Base-by-base conservation (phyloP, 768 basidiomycete genomes). In the Cytidiella melzeri region DNA sequence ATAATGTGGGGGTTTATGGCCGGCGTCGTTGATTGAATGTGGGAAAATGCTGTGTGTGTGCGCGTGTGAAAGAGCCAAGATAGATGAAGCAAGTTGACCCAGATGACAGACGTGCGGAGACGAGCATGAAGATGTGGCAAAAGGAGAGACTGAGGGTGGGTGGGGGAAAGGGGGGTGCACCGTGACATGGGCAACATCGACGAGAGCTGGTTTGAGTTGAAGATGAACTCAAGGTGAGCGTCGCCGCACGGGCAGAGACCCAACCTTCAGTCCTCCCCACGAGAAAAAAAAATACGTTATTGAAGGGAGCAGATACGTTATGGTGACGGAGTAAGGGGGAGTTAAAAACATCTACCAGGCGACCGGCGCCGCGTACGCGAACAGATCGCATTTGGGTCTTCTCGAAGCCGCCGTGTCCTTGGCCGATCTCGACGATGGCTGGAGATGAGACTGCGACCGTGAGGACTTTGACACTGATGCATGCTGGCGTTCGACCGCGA, bases 311-410 rank as follows among this genome's bases (percentile, higher is more conserved):
- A n/a, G n/a, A n/a, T n/a, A n/a, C n/a, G n/a, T n/a, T n/a, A n/a
- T n/a, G n/a, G n/a, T n/a, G n/a, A n/a, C n/a, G n/a, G n/a, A n/a
- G n/a, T n/a, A n/a, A n/a, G n/a, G n/a, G n/a, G n/a, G n/a, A n/a
- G n/a, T n/a, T n/a, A 15, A 34, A 34, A 34, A 23, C 10, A 39
- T 43, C 40, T 47, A 52, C 51, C 51, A 52, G 21, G 27, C 27
- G 21, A 47, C 19, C 12, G 51, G 45, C 26, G 39, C 30, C 39
- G 45, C 51, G 40, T 34, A 45, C 21, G 51, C 51, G 45, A 46
- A 52, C 15, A 52, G 40, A 10, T 52, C 51, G 45, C 15, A 47
- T 38, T 47, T 46, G n/a, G 51, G 27, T 21, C 45, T 4, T 4
- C 41, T 36, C 39, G 38, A 19, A 2, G 36, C 45, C 25, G 21